Base-by-base conservation (phyloP, 441 rosid genomes). In the Populus hybrid region DNA sequence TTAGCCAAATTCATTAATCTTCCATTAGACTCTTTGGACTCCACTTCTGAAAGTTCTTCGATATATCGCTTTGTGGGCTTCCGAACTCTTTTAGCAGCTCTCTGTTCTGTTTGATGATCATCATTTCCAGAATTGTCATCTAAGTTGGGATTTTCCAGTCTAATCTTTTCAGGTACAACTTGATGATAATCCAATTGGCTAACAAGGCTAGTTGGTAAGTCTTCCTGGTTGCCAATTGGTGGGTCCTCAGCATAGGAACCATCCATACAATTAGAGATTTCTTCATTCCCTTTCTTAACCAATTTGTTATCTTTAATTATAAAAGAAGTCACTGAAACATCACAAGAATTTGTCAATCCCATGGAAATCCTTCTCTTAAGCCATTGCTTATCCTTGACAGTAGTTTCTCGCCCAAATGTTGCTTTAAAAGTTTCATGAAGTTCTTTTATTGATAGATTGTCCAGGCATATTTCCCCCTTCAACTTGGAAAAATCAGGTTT, bases 311-410 rank as follows among this genome's bases (percentile, higher is more conserved):
- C 92, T 81, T 83, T 84, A 67, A 90, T 84, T 69, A 83, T 64
- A 77, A 87, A 91, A 82, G 79, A 80, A 65, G 88, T 78, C 38
- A 88, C 75, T 77, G 90, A 84, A 83, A 92, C 86, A 80, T 87
- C 90, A 83, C 94, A 90, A 70, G 97, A 87, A 83, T 87, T 87
- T 34, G 87, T 85, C 86, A 86, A 85, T 71, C 97, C 97, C 97
- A 92, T 89, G 73, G 87, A 78, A 80, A 93, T 93, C 85, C 94
- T 93, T 84, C 92, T 89, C 85, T 87, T 95, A 76, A 95, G 95
- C 97, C 97, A 95, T 70, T 78, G 89, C 86, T 93, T 92, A 87
- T 93, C 98, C 88, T 95, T 95, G 83, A 90, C 95, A 75, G 96
- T 92, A 85, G 96, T 92, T 71, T 90, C 97, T 81, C 92, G 88